These are phyloP conservation scores for Drechmeria coniospora DNA, from an alignment of 2,329 filamentous ascomycete genomes.

Conservation along the genomic window DNA sequence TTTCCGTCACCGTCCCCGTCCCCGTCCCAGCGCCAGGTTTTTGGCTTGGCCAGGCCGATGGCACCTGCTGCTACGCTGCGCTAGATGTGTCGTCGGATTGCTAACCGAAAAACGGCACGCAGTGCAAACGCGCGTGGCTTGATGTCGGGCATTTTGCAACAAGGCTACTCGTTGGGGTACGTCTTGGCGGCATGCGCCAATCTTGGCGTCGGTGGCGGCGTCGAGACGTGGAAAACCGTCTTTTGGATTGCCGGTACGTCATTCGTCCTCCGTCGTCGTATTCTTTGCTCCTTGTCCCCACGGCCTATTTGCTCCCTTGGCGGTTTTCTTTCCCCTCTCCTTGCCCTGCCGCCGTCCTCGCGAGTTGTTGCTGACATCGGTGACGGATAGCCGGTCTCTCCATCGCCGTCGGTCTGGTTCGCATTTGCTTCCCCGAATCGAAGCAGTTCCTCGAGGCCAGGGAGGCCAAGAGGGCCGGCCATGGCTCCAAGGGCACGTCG, in stretches of 20 bases:
- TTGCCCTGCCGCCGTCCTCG: too few species aligned
- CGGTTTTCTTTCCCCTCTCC: too few species aligned
- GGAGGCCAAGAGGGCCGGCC: conserved; percentile 47
- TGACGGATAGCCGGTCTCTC: conserved; percentile 40
- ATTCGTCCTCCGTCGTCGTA: not conserved
- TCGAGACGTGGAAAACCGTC: conserved; percentile 56
- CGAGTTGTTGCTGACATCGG: not conserved
- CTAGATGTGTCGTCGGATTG: conserved; percentile 1
- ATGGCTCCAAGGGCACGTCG: conserved; percentile 27
- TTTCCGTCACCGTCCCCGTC: too few species aligned
- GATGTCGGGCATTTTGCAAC: conserved; percentile 70
- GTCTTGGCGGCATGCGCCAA: conserved; percentile 64
- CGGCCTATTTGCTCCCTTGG: too few species aligned
- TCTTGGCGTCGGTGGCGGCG: conserved; percentile 50
- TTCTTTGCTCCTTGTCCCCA: conserved; percentile 1
- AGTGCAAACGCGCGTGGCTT: conserved; percentile 54
- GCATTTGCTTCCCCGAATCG: conserved; percentile 57
- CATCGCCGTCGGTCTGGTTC: conserved; percentile 51
- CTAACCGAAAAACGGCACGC: conserved; percentile 8
- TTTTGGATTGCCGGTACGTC: conserved; percentile 49
- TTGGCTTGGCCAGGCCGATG: too few species aligned
- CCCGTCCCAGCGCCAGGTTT: too few species aligned
- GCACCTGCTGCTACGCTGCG: not conserved
- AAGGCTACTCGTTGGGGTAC: conserved; percentile 70
- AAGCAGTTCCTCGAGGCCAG: conserved; percentile 60